Evolutionary conservation across 1,139 yeast genomes (phyloP), one percentile per base, ranked within the genome.

Genomic region (Lodderomyces margitis): DNA sequence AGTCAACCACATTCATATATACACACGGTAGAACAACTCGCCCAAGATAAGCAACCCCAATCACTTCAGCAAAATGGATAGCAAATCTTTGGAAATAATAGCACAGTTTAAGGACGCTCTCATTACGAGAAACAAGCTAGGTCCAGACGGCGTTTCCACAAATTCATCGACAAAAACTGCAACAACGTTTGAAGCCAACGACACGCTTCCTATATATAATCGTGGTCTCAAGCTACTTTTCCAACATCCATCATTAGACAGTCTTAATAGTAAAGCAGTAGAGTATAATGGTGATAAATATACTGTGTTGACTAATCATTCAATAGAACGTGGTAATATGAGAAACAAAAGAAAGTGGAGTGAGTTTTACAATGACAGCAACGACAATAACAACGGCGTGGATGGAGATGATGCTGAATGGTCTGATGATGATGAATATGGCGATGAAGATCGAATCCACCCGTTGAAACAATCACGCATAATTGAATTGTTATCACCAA

Each of bases 401-500:
- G 40, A 38, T 16, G 44, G 44, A 20, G 50, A 43, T 21, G 49
- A 48, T 10, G 48, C 45, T 4, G 51, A 48, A 3, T 62, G 57
- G 6, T 64, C 57, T 17, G 70, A 63, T 4, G 66, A 65, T 11
- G 68, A 66, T 6, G 53, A 49, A 6, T 50, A 48, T 9, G 57
- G 50, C 4, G 55, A 53, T 16, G 57, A 54, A 3, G 61, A 56
- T 6, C 66, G 61, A 36, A 62, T 58, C 6, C 64, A 70, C 41
- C 71, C 72, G 1, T 58, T 69, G 45, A 61, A 61, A 37, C 57
- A 61, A 33, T 49, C 76, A 11, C 66, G 66, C 37, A 53, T 77
- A 24, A 70, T 75, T 17, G 82, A 81, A 38, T 66, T 89, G 20
- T 66, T 92, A 46, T 79, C 83, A 10, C 96, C 98, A 0, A 77